phyloP scores from a whole-genome alignment of 2,329 filamentous ascomycete genomes.

The Davidsoniella virescens region DNA sequence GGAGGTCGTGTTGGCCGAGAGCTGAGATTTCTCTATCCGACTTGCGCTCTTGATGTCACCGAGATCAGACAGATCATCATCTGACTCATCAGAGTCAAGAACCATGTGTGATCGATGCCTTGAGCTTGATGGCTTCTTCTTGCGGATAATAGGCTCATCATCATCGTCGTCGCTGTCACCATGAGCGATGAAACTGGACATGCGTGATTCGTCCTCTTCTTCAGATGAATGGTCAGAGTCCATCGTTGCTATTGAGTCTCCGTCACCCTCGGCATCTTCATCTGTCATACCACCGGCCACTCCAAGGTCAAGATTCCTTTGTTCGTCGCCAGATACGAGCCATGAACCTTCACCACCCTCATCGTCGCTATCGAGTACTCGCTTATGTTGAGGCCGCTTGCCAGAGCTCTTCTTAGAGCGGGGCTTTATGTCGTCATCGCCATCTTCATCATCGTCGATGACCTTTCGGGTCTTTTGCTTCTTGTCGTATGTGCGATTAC shows the following conservation, averaged over 20 bases:
- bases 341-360: slow-evolving; percentile 59
- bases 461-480: slow-evolving; percentile 21
- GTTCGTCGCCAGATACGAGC: slow-evolving; percentile 57
- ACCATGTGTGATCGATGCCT: background rate
- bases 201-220: slow-evolving; percentile 36
- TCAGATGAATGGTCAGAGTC: slow-evolving; percentile 46
- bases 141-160: slow-evolving; percentile 16
- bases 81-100: slow-evolving; percentile 12
- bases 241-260: slow-evolving; percentile 58
- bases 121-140: background rate
- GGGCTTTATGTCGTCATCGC: slow-evolving; percentile 14
- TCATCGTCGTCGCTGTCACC: slow-evolving; percentile 24
- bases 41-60: background rate
- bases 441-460: slow-evolving; percentile 16
- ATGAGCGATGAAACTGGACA: slow-evolving; percentile 39
- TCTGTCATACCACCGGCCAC: slow-evolving; percentile 74
- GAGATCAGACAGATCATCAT: background rate
- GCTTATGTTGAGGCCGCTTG: slow-evolving; percentile 28
- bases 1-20: background rate
- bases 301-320: slow-evolving; percentile 43
- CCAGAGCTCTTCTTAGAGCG: slow-evolving; percentile 15
- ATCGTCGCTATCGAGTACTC: slow-evolving; percentile 50
- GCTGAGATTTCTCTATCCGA: background rate
- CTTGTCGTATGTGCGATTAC: slow-evolving; percentile 13
- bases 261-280: slow-evolving; percentile 74